Evolutionary conservation across 805 yeast genomes (phyloP).

Genomic region (Myxozyma melibiosi): DNA sequence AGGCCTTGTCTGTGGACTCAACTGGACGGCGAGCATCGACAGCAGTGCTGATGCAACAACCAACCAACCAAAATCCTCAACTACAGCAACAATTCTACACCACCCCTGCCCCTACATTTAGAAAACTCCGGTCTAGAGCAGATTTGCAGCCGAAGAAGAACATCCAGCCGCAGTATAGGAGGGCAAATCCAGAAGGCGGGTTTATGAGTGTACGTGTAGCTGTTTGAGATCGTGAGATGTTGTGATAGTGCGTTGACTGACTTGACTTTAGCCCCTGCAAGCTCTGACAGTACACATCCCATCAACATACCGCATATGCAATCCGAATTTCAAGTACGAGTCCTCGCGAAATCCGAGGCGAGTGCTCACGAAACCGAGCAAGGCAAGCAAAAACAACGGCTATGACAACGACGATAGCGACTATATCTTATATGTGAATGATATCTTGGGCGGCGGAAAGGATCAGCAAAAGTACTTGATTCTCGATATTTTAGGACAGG

Average conservation of each 20-base stretch:
- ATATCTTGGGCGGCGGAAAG: slow-evolving; percentile 82
- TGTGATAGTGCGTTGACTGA: too few species aligned
- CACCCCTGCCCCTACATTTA: slow-evolving; percentile 22
- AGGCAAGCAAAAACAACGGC: slow-evolving; percentile 79
- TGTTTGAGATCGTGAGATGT: not conserved
- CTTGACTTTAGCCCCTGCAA: slow-evolving; percentile 79
- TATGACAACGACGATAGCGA: slow-evolving; percentile 86
- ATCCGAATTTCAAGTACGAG: slow-evolving; percentile 80
- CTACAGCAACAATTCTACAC: not conserved
- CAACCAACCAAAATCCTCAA: not conserved
- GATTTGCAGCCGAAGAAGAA: slow-evolving; percentile 32
- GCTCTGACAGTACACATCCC: slow-evolving; percentile 79
- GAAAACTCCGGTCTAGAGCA: slow-evolving; percentile 20
- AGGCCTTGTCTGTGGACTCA: slow-evolving; percentile 24
- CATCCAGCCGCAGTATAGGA: slow-evolving; percentile 32
- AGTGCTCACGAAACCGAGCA: slow-evolving; percentile 89
- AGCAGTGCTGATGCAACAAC: slow-evolving; percentile 20
- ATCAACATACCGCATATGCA: slow-evolving; percentile 81
- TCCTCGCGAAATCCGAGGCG: slow-evolving; percentile 86
- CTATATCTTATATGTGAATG: slow-evolving; percentile 91
- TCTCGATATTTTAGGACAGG: slow-evolving; percentile 88
- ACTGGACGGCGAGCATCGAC: slow-evolving; percentile 24
- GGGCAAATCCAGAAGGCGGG: slow-evolving; percentile 38
- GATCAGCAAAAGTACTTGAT: slow-evolving; percentile 68
- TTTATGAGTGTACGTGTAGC: slow-evolving; percentile 31